phyloP scores from a whole-genome alignment of 345 rosid genomes.

The Boechera retrofracta region DNA sequence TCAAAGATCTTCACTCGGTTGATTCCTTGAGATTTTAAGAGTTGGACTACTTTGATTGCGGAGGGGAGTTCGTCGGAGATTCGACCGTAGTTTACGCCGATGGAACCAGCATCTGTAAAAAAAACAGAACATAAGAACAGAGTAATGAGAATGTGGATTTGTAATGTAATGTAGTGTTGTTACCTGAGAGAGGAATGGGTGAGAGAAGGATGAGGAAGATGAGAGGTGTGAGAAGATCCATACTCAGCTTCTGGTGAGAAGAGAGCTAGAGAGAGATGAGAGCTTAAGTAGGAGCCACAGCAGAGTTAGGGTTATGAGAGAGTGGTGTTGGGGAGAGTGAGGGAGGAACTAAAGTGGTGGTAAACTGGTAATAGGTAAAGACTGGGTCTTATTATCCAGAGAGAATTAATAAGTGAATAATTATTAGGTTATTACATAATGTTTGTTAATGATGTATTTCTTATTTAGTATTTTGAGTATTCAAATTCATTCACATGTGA shows the following conservation, averaged over 20 bases:
- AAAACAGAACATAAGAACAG: neutral
- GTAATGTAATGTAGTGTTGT: conserved; percentile 1
- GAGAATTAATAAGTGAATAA: neutral
- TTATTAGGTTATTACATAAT: neutral
- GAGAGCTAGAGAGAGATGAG: conserved; percentile 18
- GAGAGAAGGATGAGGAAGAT: conserved; percentile 31
- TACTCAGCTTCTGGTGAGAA: conserved; percentile 39
- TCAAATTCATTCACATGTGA: conserved; percentile 22
- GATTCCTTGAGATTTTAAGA: conserved; percentile 75
- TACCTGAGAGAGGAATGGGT: conserved; percentile 35
- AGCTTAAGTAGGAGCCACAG: conserved; percentile 4
- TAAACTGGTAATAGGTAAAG: neutral
- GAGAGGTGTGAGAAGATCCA: conserved; percentile 27
- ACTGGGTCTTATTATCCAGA: conserved; percentile 23
- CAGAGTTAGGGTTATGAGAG: conserved; percentile 23
- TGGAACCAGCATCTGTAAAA: conserved; percentile 68
- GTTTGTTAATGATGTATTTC: neutral
- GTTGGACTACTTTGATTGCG: conserved; percentile 67
- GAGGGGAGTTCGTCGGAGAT: conserved; percentile 83
- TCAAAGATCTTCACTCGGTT: conserved; percentile 78
- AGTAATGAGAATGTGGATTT: neutral
- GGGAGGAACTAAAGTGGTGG: conserved; percentile 15
- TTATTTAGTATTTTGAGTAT: neutral
- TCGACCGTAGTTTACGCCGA: conserved; percentile 96
- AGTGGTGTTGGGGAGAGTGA: conserved; percentile 31